Evolutionary conservation across 257 asterid species (phyloP).

Genomic region (Haberlea rhodopensis): DNA sequence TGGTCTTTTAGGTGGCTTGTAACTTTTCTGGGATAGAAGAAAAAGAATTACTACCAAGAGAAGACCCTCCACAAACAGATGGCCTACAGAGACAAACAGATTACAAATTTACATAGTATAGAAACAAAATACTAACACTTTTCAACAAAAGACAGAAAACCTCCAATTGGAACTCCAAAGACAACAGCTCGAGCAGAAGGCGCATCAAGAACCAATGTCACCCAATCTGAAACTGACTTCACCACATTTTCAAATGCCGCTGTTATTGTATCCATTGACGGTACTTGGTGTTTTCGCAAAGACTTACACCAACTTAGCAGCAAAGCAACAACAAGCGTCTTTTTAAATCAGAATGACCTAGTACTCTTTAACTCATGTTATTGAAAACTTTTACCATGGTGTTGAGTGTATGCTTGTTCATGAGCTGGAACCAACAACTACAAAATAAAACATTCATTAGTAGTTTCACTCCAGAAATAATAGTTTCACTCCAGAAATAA

Average conservation of each 20-base stretch:
- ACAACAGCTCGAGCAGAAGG: slow-evolving; percentile 83
- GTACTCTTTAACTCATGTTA: slow-evolving; percentile 24
- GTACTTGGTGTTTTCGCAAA: slow-evolving; percentile 21
- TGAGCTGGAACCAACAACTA: slow-evolving; percentile 27
- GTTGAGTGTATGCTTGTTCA: not conserved
- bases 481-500: slow-evolving; percentile 15
- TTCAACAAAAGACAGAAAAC: slow-evolving; percentile 33
- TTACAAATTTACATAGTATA: not conserved
- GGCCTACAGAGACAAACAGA: slow-evolving; percentile 54
- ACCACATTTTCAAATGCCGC: slow-evolving; percentile 43
- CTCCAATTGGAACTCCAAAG: slow-evolving; percentile 90
- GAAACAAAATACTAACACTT: not conserved
- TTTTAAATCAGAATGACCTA: slow-evolving; percentile 8
- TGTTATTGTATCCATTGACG: slow-evolving; percentile 40
- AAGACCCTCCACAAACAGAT: slow-evolving; percentile 89
- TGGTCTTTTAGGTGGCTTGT: slow-evolving; percentile 97
- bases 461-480: not conserved
- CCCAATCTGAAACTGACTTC: slow-evolving; percentile 71
- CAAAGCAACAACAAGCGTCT: slow-evolving; percentile 8
- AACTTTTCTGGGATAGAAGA: slow-evolving; percentile 84
- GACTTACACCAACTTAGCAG: slow-evolving; percentile 19
- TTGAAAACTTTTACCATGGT: slow-evolving; percentile 12
- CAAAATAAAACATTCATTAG: not conserved
- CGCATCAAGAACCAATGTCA: slow-evolving; percentile 53
- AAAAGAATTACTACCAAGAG: slow-evolving; percentile 79